Evolutionary conservation across 148 eudicot species (phyloP).

Genomic region (Selenicereus undatus): DNA sequence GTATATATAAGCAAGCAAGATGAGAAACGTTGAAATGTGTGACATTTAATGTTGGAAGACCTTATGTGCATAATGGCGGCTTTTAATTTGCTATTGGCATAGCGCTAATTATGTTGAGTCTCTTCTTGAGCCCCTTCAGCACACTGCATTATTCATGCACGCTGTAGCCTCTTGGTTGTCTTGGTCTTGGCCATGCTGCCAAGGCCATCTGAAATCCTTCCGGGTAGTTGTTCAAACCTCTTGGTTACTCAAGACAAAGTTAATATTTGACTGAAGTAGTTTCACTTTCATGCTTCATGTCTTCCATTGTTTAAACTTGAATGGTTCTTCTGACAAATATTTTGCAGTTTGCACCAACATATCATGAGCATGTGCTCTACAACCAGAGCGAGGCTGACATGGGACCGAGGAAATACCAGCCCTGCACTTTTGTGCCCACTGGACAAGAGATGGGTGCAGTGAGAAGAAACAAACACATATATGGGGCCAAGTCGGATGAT

Average conservation of each 20-base stretch:
- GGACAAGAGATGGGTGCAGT: slow-evolving; percentile 95
- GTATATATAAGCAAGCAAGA: background rate
- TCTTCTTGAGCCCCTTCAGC: background rate
- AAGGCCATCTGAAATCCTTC: too few relatives aligned
- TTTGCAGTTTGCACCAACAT: slow-evolving; percentile 94
- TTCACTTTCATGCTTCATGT: background rate
- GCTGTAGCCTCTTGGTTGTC: background rate
- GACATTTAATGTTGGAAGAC: background rate
- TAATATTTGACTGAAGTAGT: background rate
- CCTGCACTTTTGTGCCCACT: slow-evolving; percentile 92
- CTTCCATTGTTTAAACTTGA: background rate
- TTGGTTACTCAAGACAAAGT: too few relatives aligned
- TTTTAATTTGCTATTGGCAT: too few relatives aligned
- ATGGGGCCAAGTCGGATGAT: slow-evolving; percentile 61
- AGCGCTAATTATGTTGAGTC: background rate
- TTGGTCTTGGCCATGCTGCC: too few relatives aligned
- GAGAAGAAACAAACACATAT: slow-evolving; percentile 47
- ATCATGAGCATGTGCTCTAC: slow-evolving; percentile 93
- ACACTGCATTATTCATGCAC: background rate
- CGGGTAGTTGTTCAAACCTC: too few relatives aligned
- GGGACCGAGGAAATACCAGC: slow-evolving; percentile 75
- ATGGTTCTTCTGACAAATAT: slow-evolving; percentile 4
- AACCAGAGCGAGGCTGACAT: slow-evolving; percentile 82
- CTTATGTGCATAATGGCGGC: too few relatives aligned
- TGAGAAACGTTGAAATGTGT: background rate